Percentiles rank a stretch among this genome's conserved stretches.
Conservation (phyloP, 345 rosid genomes). For the Litchi chinensis region DNA sequence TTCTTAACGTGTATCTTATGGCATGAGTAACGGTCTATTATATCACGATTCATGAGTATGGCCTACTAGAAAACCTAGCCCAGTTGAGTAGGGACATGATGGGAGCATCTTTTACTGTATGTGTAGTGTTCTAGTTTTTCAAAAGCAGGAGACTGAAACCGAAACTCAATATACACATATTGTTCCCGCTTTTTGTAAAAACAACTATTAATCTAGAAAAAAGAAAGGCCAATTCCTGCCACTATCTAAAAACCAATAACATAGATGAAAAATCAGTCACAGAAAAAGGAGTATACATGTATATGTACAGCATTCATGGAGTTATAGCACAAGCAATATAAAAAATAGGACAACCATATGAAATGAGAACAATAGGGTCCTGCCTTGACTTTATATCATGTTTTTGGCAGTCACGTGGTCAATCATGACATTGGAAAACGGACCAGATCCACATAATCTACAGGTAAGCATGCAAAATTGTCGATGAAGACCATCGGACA, state of each 20-base stretch:
- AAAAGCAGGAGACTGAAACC: neutral
- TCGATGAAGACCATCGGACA: neutral
- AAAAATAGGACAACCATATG: conserved; percentile 9
- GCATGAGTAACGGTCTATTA: neutral
- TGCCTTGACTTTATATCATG: neutral
- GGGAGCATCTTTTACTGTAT: neutral
- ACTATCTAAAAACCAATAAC: neutral
- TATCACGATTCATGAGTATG: neutral
- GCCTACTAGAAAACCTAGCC: conserved; percentile 2
- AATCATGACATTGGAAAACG: neutral
- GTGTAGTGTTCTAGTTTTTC: neutral
- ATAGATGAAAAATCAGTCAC: neutral
- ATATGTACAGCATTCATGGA: neutral
- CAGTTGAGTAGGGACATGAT: neutral
- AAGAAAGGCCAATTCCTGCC: neutral
- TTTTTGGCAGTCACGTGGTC: conserved; percentile 11
- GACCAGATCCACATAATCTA: conserved; percentile 8
- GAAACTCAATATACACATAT: neutral
- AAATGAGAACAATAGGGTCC: conserved; percentile 7
- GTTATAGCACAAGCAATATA: neutral
- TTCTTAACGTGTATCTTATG: neutral
- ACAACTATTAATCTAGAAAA: neutral
- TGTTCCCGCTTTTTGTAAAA: neutral
- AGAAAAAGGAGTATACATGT: neutral
- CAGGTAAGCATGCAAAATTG: neutral